A percentile compares a stretch with the other conserved stretches of the same genome.
These are phyloP conservation scores for Plectosphaerella cucumerina DNA, from an alignment of 2,329 filamentous ascomycete genomes.

Conservation along the genomic window DNA sequence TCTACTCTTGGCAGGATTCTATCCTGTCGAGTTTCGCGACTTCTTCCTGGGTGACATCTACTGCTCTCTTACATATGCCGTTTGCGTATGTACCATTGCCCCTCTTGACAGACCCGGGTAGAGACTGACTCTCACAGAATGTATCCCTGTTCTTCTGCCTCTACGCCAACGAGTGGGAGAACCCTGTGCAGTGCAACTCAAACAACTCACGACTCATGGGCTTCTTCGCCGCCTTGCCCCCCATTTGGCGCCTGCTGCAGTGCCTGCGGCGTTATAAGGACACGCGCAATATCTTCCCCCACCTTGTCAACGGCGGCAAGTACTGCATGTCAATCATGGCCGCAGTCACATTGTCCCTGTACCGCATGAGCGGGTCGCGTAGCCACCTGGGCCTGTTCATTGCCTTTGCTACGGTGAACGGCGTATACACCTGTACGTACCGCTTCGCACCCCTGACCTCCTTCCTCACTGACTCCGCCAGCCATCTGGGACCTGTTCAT, in stretches of 20 bases:
- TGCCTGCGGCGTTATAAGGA: slow-evolving; percentile 87
- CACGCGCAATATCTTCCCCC: slow-evolving; percentile 83
- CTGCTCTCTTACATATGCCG: slow-evolving; percentile 88
- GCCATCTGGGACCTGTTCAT: slow-evolving; percentile 92
- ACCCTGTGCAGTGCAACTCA: slow-evolving; percentile 78
- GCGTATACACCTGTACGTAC: slow-evolving; percentile 70
- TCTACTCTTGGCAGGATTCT: slow-evolving; percentile 77
- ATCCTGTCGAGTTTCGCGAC: slow-evolving; percentile 93
- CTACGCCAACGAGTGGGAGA: slow-evolving; percentile 73
- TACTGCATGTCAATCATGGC: slow-evolving; percentile 81
- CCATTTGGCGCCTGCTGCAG: slow-evolving; percentile 86
- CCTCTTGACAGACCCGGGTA: not conserved
- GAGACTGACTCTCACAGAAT: slow-evolving; percentile 51
- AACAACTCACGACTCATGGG: slow-evolving; percentile 77
- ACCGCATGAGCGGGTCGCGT: slow-evolving; percentile 64
- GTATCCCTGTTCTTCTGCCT: slow-evolving; percentile 92
- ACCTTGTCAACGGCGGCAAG: slow-evolving; percentile 89
- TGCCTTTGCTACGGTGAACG: slow-evolving; percentile 74
- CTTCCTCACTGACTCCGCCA: slow-evolving; percentile 19
- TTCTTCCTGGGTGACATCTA: slow-evolving; percentile 98
- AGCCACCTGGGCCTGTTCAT: slow-evolving; percentile 69
- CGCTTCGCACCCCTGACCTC: not conserved
- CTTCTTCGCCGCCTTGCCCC: slow-evolving; percentile 78
- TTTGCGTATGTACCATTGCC: slow-evolving; percentile 59
- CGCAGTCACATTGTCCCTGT: slow-evolving; percentile 75